Evolutionary conservation across 495 filamentous ascomycete species (phyloP).

Genomic region (Daldinia loculata): DNA sequence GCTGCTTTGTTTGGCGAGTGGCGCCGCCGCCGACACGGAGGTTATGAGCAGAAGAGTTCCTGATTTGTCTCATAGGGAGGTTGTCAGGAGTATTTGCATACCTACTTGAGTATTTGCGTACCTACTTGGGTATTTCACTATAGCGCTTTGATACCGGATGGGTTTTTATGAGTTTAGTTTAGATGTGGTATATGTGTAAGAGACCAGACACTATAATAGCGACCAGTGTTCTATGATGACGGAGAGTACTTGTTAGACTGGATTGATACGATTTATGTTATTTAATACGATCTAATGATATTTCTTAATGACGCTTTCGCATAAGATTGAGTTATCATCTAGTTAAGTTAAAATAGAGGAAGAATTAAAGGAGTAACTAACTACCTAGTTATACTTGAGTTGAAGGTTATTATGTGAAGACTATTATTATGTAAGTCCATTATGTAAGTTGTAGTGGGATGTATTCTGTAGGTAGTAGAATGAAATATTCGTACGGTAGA

Average conservation of each 20-base stretch:
- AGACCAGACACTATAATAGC: conserved; percentile 2
- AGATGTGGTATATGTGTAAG: conserved; percentile 1
- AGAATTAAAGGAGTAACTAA: too few relatives aligned
- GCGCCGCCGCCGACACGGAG: conserved; percentile 17
- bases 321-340: not conserved
- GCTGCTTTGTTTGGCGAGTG: conserved; percentile 39
- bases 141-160: not conserved
- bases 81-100: not conserved
- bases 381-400: too few relatives aligned
- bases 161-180: not conserved
- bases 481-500: not conserved
- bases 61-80: not conserved
- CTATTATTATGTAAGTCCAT: not conserved
- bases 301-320: not conserved
- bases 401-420: too few relatives aligned
- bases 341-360: too few relatives aligned
- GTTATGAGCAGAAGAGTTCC: conserved; percentile 22
- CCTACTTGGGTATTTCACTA: not conserved
- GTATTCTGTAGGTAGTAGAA: too few relatives aligned
- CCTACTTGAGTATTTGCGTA: not conserved
- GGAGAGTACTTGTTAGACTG: not conserved
- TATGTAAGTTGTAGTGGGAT: not conserved
- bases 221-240: not conserved
- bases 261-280: not conserved
- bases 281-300: not conserved